These are phyloP conservation scores for Candida namnaoensis DNA, from an alignment of 805 yeast genomes.

Conservation along the genomic window DNA sequence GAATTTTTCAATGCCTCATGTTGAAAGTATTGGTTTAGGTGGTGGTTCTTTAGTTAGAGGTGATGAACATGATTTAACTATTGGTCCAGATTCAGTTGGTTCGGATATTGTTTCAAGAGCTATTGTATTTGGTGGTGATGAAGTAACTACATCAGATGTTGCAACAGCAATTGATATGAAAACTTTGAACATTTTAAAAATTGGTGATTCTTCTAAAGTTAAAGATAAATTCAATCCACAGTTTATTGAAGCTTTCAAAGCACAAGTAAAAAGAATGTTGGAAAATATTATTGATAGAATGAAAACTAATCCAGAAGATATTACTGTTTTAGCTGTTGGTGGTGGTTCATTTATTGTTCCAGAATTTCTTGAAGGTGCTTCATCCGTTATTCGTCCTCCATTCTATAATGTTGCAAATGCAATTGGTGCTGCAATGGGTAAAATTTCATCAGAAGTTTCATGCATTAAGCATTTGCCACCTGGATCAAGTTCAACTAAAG, in stretches of 20 bases:
- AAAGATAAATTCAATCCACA: conserved; percentile 8
- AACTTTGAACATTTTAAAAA: conserved; percentile 6
- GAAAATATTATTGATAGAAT: conserved; percentile 34
- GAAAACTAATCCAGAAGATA: conserved; percentile 34
- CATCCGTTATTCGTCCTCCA: conserved; percentile 31
- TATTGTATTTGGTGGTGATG: conserved; percentile 33
- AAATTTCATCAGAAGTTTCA: conserved; percentile 26
- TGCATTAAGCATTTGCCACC: conserved; percentile 3
- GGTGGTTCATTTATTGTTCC: conserved; percentile 43
- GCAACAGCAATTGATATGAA: conserved; percentile 18
- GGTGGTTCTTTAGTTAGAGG: conserved; percentile 38
- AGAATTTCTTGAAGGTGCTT: conserved; percentile 27
- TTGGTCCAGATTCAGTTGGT: conserved; percentile 44
- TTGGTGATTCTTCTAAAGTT: conserved; percentile 21
- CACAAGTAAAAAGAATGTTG: conserved; percentile 16
- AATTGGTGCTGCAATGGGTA: conserved; percentile 41
- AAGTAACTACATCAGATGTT: conserved; percentile 31
- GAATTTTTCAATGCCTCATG: conserved; percentile 44
- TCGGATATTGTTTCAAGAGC: conserved; percentile 23
- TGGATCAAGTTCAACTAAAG: conserved; percentile 3
- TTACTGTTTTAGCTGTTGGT: conserved; percentile 37
- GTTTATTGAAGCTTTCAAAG: conserved; percentile 1
- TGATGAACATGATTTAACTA: conserved; percentile 16
- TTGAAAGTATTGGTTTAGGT: conserved; percentile 39
- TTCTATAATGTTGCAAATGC: conserved; percentile 39